phyloP scores from a whole-genome alignment of 768 basidiomycete genomes.

The Leccinellum rugosiceps region DNA sequence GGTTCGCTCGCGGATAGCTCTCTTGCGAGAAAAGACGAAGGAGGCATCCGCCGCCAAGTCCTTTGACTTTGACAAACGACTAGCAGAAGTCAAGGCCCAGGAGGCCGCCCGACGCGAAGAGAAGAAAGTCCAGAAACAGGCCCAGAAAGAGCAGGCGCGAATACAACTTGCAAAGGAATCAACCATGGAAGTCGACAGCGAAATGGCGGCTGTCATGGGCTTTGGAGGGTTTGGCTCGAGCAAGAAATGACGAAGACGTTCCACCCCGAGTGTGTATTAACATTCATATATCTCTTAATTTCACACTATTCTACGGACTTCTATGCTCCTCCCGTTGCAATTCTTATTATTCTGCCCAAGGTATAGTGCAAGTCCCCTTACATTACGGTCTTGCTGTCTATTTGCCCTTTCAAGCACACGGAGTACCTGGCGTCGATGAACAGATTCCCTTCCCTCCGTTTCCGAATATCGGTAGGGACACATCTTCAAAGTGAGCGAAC shows the following conservation, averaged over 20 bases:
- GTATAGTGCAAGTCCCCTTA: constrained; percentile 20
- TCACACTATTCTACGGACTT: constrained; percentile 1
- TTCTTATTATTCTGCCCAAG: constrained; percentile 2
- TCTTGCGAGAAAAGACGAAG: constrained; percentile 82
- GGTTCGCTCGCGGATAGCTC: constrained; percentile 87
- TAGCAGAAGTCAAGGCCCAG: constrained; percentile 75
- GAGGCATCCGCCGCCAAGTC: constrained; percentile 79
- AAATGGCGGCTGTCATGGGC: constrained; percentile 85
- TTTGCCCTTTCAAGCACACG: not conserved
- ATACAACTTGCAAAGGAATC: constrained; percentile 58
- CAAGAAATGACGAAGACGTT: constrained; percentile 56
- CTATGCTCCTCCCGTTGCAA: not conserved
- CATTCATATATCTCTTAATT: constrained; percentile 15
- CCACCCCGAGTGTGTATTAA: constrained; percentile 5
- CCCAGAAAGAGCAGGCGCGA: constrained; percentile 68
- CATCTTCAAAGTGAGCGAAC: not conserved
- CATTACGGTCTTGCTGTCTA: not conserved
- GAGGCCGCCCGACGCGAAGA: constrained; percentile 65
- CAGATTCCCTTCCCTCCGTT: not conserved
- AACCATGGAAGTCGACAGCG: constrained; percentile 47
- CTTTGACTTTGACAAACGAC: constrained; percentile 91
- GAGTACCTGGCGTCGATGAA: not conserved
- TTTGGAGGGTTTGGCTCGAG: constrained; percentile 86
- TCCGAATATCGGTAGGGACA: not conserved
- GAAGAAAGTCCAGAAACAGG: constrained; percentile 79